A percentile compares a stretch with the other conserved stretches of the same genome.
Conservation (phyloP, 2,329 filamentous ascomycete species). For the Dothiorella sarmentorum region DNA sequence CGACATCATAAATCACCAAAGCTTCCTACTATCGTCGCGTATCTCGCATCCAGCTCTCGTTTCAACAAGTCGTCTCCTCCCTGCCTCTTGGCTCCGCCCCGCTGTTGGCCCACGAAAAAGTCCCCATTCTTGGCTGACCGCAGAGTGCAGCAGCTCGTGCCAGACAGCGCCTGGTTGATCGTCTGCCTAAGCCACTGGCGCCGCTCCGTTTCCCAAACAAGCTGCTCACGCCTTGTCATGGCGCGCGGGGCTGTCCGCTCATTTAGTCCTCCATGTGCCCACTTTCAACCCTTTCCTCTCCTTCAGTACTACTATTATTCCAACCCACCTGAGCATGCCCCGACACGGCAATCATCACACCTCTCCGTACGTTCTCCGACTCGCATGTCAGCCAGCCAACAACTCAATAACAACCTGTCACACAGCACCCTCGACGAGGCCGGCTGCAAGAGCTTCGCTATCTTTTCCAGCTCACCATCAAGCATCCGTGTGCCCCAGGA, state of each 20-base stretch:
- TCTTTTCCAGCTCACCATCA: neutral
- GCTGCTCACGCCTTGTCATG: neutral
- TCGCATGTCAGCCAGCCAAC: neutral
- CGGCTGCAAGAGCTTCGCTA: neutral
- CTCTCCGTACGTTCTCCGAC: neutral
- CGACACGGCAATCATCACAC: neutral
- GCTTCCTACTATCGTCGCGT: no score
- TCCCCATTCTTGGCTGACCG: neutral
- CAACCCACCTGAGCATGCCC: neutral
- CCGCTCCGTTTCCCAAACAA: neutral
- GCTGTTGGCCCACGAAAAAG: neutral
- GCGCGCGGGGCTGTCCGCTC: constrained; percentile 1
- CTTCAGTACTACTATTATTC: neutral
- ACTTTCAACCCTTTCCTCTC: neutral
- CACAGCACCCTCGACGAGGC: neutral
- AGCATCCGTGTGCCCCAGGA: constrained; percentile 2
- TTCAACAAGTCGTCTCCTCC: neutral
- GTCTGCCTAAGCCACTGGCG: constrained; percentile 7
- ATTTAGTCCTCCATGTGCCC: constrained; percentile 6
- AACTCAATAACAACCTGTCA: neutral
- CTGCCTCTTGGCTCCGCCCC: neutral
- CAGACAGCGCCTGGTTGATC: neutral
- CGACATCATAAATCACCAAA: no score
- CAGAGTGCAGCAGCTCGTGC: neutral
- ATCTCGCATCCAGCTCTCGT: neutral